These are phyloP conservation scores for Halophytophthora polymorphica DNA, from an alignment of 352 stramenopile genomes.

Conservation along the genomic window DNA sequence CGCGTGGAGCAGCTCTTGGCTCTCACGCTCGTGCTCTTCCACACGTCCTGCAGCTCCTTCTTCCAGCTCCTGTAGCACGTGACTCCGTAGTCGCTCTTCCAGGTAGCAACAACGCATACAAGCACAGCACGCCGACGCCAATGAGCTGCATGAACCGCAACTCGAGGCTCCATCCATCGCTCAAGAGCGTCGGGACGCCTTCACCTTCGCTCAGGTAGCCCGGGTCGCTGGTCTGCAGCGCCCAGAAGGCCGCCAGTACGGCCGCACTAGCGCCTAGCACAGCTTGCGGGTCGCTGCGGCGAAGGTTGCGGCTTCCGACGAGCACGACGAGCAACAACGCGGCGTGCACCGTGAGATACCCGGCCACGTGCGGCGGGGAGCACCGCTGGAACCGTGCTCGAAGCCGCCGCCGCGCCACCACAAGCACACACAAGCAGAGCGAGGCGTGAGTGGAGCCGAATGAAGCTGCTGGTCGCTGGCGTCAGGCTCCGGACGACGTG, in stretches of 20 bases:
- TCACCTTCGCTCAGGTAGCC: constrained; percentile 38
- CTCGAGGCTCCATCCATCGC: too few relatives aligned
- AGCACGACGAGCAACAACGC: constrained; percentile 10
- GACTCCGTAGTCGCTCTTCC: background rate
- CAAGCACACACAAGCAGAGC: background rate
- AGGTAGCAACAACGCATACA: background rate
- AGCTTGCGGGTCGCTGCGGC: background rate
- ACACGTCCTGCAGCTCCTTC: background rate
- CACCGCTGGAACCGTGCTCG: constrained; percentile 12
- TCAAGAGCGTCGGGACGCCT: background rate
- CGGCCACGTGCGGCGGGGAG: constrained; percentile 10
- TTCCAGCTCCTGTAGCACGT: constrained; percentile 2
- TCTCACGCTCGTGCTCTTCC: background rate
- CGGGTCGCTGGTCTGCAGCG: constrained; percentile 38
- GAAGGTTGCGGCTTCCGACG: background rate
- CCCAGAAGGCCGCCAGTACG: constrained; percentile 16
- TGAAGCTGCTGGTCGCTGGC: too few relatives aligned
- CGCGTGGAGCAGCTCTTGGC: background rate
- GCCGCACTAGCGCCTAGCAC: constrained; percentile 2
- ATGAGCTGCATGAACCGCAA: too few relatives aligned
- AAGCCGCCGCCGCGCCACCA: too few relatives aligned
- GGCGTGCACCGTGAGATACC: constrained; percentile 11
- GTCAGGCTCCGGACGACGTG: too few relatives aligned
- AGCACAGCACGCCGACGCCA: background rate
- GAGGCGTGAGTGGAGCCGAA: background rate